phyloP scores from a whole-genome alignment of 305 asterid genomes.

The Plantago lanceolata region DNA sequence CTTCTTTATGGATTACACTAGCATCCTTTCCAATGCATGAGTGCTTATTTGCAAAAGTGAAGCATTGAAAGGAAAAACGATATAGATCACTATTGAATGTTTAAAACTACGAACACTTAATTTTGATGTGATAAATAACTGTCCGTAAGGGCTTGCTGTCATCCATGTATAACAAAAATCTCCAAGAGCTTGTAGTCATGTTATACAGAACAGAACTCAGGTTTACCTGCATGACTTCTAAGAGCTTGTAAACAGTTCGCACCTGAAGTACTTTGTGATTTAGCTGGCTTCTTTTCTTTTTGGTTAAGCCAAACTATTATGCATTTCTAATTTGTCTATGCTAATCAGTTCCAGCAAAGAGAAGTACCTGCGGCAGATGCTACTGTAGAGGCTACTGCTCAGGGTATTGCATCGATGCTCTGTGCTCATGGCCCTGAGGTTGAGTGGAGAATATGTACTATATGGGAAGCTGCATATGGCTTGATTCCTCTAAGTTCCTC shows the following conservation, averaged over 20 bases:
- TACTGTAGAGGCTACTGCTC: constrained; percentile 97
- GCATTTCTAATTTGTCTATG: constrained; percentile 23
- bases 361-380: constrained; percentile 80
- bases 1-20: neutral
- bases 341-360: constrained; percentile 46
- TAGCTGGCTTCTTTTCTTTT: neutral
- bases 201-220: neutral
- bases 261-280: neutral
- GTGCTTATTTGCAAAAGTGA: neutral
- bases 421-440: constrained; percentile 99
- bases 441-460: constrained; percentile 98
- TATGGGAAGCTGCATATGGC: constrained; percentile 99
- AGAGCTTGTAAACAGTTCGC: neutral
- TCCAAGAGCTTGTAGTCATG: neutral
- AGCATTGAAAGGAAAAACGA: neutral
- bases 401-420: constrained; percentile 99
- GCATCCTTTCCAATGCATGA: neutral
- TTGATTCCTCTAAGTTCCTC: constrained; percentile 94
- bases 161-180: neutral
- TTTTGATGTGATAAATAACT: neutral
- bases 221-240: neutral
- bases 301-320: constrained; percentile 10
- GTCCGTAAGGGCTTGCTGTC: neutral
- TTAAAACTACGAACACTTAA: neutral
- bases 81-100: neutral